phyloP scores from a whole-genome alignment of 306 rosid genomes.

The Prosopis cineraria region DNA sequence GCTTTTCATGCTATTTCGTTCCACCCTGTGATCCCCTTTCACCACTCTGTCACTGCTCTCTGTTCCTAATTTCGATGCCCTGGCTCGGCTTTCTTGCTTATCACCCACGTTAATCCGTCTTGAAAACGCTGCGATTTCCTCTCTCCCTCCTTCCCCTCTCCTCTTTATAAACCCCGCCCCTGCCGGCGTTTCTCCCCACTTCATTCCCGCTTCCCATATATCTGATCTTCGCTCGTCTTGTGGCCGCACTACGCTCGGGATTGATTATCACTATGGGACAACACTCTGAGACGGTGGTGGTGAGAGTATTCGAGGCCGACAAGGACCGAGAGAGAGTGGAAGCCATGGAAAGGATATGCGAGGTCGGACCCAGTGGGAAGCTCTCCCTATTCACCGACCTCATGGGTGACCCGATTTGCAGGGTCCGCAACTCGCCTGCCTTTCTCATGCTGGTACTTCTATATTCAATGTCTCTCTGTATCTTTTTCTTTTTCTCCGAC shows the following conservation, averaged over 20 bases:
- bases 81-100: conserved; percentile 39
- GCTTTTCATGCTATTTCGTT: background rate
- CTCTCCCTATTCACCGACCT: conserved; percentile 81
- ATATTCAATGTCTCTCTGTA: background rate
- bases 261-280: conserved; percentile 24
- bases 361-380: conserved; percentile 78
- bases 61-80: conserved; percentile 33
- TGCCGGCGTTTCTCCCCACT: background rate
- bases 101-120: conserved; percentile 46
- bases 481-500: background rate
- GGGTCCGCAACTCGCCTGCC: conserved; percentile 96
- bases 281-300: conserved; percentile 16
- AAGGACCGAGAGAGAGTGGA: conserved; percentile 61
- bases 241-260: too few relatives aligned
- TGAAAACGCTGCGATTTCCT: conserved; percentile 42
- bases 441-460: conserved; percentile 83
- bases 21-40: background rate
- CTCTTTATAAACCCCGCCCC: conserved; percentile 21
- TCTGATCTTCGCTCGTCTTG: too few relatives aligned
- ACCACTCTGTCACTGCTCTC: background rate
- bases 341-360: conserved; percentile 78
- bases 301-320: conserved; percentile 57
- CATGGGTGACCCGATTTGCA: conserved; percentile 91
- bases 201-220: background rate
- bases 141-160: background rate